Percentiles rank a stretch among this genome's conserved stretches.
phyloP scores from a whole-genome alignment of 495 filamentous ascomycete genomes.

The Aspergillus diversus region DNA sequence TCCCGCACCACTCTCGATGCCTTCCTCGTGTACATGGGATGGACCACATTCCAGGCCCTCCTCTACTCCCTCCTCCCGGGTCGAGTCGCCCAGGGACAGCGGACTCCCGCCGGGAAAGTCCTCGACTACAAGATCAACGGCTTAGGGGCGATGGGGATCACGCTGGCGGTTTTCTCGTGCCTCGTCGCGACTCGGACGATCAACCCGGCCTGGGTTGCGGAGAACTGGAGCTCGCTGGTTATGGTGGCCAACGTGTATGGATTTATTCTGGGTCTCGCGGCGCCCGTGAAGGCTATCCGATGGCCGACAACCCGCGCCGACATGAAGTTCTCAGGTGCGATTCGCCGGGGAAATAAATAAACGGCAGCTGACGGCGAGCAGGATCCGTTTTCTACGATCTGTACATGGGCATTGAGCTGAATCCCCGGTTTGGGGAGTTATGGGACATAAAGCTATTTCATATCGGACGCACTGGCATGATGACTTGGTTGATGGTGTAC shows the following conservation, averaged over 20 bases:
- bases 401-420: conserved; percentile 47
- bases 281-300: not conserved
- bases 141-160: not conserved
- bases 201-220: not conserved
- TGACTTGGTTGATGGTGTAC: conserved; percentile 46
- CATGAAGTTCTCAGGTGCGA: not conserved
- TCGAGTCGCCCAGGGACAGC: not conserved
- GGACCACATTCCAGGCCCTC: not conserved
- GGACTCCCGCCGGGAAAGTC: not conserved
- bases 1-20: not conserved
- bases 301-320: not conserved
- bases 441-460: conserved; percentile 57
- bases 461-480: conserved; percentile 51
- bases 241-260: not conserved
- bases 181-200: not conserved
- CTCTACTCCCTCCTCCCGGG: not conserved
- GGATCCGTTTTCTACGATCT: not conserved
- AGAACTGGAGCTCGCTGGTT: not conserved
- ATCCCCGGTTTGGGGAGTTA: conserved; percentile 48
- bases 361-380: not conserved
- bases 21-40: not conserved
- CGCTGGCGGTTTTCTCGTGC: not conserved
- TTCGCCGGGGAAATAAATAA: not conserved
- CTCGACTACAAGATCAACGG: not conserved
- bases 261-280: not conserved